phyloP scores from a whole-genome alignment of 2,329 filamentous ascomycete species.

The Colletotrichum filicis region DNA sequence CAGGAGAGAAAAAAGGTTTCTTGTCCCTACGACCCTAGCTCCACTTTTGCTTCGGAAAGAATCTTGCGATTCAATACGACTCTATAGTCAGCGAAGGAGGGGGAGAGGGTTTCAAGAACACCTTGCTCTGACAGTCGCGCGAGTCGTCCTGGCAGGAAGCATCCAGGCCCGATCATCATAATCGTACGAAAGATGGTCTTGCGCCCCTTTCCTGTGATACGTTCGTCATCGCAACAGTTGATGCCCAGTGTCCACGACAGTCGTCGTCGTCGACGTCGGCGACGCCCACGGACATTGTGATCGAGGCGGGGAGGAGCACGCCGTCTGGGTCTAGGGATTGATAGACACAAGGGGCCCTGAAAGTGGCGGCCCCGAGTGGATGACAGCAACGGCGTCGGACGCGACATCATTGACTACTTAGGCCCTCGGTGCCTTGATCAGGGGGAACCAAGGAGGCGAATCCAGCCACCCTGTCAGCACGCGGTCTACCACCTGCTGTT shows the following conservation, averaged over 20 bases:
- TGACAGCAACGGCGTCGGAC: slow-evolving; percentile 2
- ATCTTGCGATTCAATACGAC: slow-evolving; percentile 33
- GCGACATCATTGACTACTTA: not conserved
- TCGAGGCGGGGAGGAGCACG: slow-evolving; percentile 10
- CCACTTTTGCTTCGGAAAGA: slow-evolving; percentile 33
- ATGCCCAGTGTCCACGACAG: not conserved
- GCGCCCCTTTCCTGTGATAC: not conserved
- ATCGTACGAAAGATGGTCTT: slow-evolving; percentile 25
- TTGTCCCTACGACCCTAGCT: slow-evolving; percentile 23
- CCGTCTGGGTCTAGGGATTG: slow-evolving; percentile 13
- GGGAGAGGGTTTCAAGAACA: slow-evolving; percentile 23
- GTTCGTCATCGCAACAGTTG: slow-evolving; percentile 14
- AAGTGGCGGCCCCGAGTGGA: slow-evolving; percentile 5
- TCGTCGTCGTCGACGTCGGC: not conserved
- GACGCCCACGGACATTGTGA: not conserved
- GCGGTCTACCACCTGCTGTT: not conserved
- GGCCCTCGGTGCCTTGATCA: not conserved
- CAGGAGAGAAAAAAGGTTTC: slow-evolving; percentile 18
- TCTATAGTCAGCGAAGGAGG: slow-evolving; percentile 19
- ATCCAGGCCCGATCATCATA: slow-evolving; percentile 12
- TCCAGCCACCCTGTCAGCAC: not conserved
- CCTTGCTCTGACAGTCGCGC: slow-evolving; percentile 30
- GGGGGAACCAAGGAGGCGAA: slow-evolving; percentile 3
- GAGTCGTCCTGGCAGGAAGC: slow-evolving; percentile 21
- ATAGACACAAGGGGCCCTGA: slow-evolving; percentile 18